Evolutionary conservation across 176 grass and related monocot species (phyloP).

Genomic region (Triticum timopheevii): DNA sequence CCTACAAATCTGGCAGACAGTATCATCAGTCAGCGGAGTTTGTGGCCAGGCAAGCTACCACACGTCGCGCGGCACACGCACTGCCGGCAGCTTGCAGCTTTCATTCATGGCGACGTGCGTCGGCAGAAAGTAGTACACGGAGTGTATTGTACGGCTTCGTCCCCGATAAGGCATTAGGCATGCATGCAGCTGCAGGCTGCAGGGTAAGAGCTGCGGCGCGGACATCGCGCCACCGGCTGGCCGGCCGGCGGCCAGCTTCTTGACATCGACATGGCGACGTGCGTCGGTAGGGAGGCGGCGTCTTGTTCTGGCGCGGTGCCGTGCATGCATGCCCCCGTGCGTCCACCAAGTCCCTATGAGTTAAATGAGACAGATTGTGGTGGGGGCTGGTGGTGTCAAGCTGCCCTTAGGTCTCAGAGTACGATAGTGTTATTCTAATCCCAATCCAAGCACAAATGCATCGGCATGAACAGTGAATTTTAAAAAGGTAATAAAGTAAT

Average conservation of each 20-base stretch:
- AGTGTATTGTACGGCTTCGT: background rate
- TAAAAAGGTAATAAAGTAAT: too few species aligned
- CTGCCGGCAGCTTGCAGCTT: background rate
- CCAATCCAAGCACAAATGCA: too few species aligned
- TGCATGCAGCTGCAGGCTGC: background rate
- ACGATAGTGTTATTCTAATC: too few species aligned
- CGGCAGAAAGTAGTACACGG: background rate
- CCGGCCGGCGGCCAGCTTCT: background rate
- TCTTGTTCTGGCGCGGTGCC: background rate
- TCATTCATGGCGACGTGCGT: constrained; percentile 25
- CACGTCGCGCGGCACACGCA: too few species aligned
- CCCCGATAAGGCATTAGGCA: background rate
- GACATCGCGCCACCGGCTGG: background rate
- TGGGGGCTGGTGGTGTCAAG: too few species aligned
- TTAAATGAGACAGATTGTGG: too few species aligned
- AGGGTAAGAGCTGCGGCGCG: background rate
- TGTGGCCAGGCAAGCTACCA: background rate
- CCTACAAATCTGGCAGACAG: background rate
- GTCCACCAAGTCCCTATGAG: background rate
- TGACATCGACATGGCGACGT: constrained; percentile 1
- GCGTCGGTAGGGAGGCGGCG: background rate
- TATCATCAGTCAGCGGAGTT: constrained; percentile 1
- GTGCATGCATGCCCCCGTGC: background rate
- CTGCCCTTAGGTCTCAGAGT: too few species aligned
- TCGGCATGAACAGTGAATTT: too few species aligned